phyloP scores from a whole-genome alignment of 2,329 filamentous ascomycete species.

The Tolypocladium sp. region DNA sequence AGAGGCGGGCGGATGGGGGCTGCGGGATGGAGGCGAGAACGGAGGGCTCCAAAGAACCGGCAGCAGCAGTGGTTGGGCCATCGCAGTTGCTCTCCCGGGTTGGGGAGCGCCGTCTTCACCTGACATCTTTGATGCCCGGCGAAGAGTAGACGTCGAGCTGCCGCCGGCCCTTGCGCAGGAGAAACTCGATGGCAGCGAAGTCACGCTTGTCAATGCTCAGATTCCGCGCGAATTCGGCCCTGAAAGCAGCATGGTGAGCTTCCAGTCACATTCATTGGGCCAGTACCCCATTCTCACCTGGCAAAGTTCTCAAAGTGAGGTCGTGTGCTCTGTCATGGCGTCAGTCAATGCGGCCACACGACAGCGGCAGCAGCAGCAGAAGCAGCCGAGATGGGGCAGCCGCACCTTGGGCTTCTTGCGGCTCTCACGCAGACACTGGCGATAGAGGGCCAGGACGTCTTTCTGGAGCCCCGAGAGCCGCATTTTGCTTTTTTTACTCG shows the following conservation, averaged over 20 bases:
- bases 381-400: not conserved
- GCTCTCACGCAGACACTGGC: constrained; percentile 73
- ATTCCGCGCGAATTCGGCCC: constrained; percentile 65
- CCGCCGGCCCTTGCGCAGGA: constrained; percentile 70
- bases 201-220: constrained; percentile 67
- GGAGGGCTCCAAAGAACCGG: not conserved
- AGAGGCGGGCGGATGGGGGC: not conserved
- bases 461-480: constrained; percentile 79
- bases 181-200: constrained; percentile 76
- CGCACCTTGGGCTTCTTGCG: constrained; percentile 63
- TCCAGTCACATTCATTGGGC: not conserved
- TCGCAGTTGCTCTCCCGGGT: not conserved
- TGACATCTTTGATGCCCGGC: constrained; percentile 70
- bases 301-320: constrained; percentile 55
- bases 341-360: constrained; percentile 8
- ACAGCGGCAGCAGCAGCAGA: not conserved
- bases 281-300: constrained; percentile 34
- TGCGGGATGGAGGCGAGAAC: not conserved
- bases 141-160: constrained; percentile 78
- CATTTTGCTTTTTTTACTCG: not conserved
- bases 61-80: not conserved
- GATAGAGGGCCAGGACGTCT: constrained; percentile 80
- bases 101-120: constrained; percentile 14
- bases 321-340: constrained; percentile 37
- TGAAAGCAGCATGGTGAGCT: not conserved